Evolutionary conservation across 208 protist genomes (phyloP).

Genomic region (Leishmania gerbilli): DNA sequence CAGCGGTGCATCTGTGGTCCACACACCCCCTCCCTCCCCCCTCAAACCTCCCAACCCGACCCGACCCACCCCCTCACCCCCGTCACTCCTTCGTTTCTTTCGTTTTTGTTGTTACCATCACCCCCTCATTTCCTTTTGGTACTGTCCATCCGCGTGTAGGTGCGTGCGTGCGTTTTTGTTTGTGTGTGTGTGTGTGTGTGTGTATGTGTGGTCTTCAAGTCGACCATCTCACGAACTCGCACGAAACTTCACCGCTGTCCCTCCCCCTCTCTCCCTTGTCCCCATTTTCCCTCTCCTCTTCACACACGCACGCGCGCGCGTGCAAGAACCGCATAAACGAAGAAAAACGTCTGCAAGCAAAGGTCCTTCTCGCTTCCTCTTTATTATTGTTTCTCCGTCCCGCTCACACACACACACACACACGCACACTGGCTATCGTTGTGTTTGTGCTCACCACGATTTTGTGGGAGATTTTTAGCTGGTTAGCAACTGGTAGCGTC

Average conservation of each 20-base stretch:
- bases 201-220: not conserved
- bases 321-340: not conserved
- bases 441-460: not conserved
- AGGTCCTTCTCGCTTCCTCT: not conserved
- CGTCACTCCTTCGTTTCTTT: not conserved
- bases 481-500: not conserved
- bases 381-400: not conserved
- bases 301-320: not conserved
- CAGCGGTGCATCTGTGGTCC: not conserved
- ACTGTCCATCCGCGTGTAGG: not conserved
- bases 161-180: not conserved
- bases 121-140: not conserved
- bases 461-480: not conserved
- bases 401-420: not conserved
- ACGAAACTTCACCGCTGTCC: not conserved
- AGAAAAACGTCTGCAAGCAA: not conserved
- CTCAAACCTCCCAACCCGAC: too few relatives aligned
- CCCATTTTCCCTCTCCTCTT: not conserved
- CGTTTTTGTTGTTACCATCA: not conserved
- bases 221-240: not conserved
- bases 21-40: not conserved
- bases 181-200: not conserved
- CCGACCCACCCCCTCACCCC: not conserved
- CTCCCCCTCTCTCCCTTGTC: not conserved
- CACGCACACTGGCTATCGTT: slow-evolving; percentile 4